Evolutionary conservation across 2,329 filamentous ascomycete genomes (phyloP).

Genomic region (Helicocarpus griseus): DNA sequence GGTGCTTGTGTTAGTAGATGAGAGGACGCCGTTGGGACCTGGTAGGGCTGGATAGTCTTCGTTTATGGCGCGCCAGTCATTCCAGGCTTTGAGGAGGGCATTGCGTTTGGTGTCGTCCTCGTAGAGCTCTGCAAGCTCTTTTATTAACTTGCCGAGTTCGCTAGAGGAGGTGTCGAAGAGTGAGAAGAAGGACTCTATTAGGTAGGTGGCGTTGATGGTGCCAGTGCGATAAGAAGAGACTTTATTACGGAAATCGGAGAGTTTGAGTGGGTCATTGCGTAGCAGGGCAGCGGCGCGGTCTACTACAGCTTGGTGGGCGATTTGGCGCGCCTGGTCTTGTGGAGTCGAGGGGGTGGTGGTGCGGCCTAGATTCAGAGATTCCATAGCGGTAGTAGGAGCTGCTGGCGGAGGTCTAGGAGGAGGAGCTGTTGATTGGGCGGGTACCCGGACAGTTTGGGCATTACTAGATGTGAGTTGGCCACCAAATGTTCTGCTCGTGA

Average conservation of each 20-base stretch:
- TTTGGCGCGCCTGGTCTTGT: slow-evolving; percentile 68
- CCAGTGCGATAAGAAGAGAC: slow-evolving; percentile 70
- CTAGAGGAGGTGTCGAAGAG: slow-evolving; percentile 74
- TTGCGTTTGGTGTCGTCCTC: slow-evolving; percentile 70
- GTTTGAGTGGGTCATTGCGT: slow-evolving; percentile 63
- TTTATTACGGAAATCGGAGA: slow-evolving; percentile 65
- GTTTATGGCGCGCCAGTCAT: slow-evolving; percentile 90
- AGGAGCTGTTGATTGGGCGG: slow-evolving; percentile 23
- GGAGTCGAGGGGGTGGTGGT: slow-evolving; percentile 41
- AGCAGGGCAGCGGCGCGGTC: slow-evolving; percentile 77
- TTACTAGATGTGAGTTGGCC: slow-evolving; percentile 61
- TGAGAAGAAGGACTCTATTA: slow-evolving; percentile 80
- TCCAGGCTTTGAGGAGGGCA: slow-evolving; percentile 72
- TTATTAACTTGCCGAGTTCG: slow-evolving; percentile 77
- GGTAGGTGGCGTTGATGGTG: slow-evolving; percentile 58
- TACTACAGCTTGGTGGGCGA: slow-evolving; percentile 75
- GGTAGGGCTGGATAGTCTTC: slow-evolving; percentile 90
- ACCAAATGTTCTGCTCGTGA: slow-evolving; percentile 71
- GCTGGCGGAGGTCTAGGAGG: slow-evolving; percentile 19
- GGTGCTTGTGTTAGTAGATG: slow-evolving; percentile 44
- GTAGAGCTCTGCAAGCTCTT: slow-evolving; percentile 86
- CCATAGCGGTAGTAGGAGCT: slow-evolving; percentile 33
- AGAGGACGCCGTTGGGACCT: slow-evolving; percentile 59
- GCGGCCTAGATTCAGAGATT: slow-evolving; percentile 44
- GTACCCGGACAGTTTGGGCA: slow-evolving; percentile 38